Evolutionary conservation across 768 basidiomycete species (phyloP), one percentile per base, ranked within the genome.

Genomic region (Termitomyces sp.): DNA sequence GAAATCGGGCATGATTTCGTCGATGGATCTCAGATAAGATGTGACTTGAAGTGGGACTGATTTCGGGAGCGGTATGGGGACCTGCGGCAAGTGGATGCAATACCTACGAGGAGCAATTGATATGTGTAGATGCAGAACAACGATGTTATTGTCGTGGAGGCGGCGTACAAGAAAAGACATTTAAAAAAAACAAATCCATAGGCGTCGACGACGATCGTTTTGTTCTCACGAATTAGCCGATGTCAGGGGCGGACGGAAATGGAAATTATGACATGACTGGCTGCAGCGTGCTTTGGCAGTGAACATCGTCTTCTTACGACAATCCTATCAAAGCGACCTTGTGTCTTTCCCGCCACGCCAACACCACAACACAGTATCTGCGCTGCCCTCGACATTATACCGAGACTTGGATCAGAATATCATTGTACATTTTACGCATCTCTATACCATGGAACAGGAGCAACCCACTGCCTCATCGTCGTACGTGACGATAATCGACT

Each of bases 21-120:
- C 27, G 27, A 27, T 27, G 59, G 67, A 72, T 72, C 65, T 66
- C 59, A 64, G 72, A 73, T 69, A 66, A 72, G 69, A 73, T 69
- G 57, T 57, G 63, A 64, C 66, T 37, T 58, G 12, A 27, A 37
- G 39, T 52, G 8, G 22, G 37, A 11, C 16, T 51, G 50, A 51
- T 55, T 65, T 47, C 62, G 64, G 44, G 65, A 39, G 46, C 37
- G 60, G 46, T 31, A 33, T 51, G 22, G 58, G 20, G 47, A 57
- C 58, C 54, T 48, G 60, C 58, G 59, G 54, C 54, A 44, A 13
- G 55, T 24, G 39, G 57, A 6, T 36, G n/a, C 55, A 37, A 47
- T 30, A 60, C 31, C 36, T 27, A 33, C 27, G 16, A 52, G 8
- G 3, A 42, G 24, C 33, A 49, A n/a, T 39, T 20, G 41, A 36